Percentiles rank a stretch among this genome's conserved stretches.
These are phyloP conservation scores for Arabidopsis suecica DNA, from an alignment of 345 rosid species.

Conservation along the genomic window DNA sequence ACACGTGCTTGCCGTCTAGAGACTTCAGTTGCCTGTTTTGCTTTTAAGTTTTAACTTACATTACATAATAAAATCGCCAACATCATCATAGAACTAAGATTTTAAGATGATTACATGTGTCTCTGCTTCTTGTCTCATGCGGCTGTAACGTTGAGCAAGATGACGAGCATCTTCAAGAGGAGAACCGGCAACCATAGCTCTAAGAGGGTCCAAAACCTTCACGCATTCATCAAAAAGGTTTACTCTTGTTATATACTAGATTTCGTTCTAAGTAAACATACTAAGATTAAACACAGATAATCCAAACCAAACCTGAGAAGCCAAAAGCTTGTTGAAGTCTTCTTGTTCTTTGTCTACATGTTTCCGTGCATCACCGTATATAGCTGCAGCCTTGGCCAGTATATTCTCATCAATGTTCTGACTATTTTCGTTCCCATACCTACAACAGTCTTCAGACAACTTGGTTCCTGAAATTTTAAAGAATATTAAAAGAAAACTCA, in stretches of 20 bases:
- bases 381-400: constrained; percentile 88
- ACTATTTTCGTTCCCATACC: constrained; percentile 80
- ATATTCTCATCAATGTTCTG: constrained; percentile 71
- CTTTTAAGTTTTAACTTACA: constrained; percentile 47
- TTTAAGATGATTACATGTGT: constrained; percentile 57
- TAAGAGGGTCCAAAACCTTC: constrained; percentile 81
- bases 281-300: constrained; percentile 1
- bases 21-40: constrained; percentile 76
- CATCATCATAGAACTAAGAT: constrained; percentile 6
- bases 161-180: constrained; percentile 96
- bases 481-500: constrained; percentile 5
- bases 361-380: constrained; percentile 89
- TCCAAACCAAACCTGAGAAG: constrained; percentile 69
- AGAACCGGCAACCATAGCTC: constrained; percentile 79
- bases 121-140: constrained; percentile 99
- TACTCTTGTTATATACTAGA: neutral
- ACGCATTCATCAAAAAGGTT: neutral
- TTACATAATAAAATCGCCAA: constrained; percentile 27
- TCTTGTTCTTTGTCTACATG: constrained; percentile 93
- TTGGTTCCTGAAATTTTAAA: constrained; percentile 67
- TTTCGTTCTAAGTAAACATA: neutral
- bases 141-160: constrained; percentile 97
- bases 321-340: constrained; percentile 68
- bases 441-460: constrained; percentile 84
- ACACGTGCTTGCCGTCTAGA: constrained; percentile 81